Conservation (phyloP, 1,139 yeast genomes). For the Kazachstania sp. region DNA sequence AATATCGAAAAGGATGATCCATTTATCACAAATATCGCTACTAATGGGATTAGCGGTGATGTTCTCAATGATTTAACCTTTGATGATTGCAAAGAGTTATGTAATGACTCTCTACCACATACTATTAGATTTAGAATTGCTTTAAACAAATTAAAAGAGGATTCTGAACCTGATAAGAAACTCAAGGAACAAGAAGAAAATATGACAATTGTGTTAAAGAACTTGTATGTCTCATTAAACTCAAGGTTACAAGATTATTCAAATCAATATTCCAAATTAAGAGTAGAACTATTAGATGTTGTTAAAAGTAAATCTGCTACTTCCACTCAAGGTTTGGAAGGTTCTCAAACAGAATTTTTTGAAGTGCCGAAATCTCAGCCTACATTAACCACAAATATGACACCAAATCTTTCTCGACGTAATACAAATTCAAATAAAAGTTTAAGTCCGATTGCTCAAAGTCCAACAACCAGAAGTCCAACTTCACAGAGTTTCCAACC, state of each 20-base stretch:
- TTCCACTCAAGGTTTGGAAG: neutral
- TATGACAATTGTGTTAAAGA: constrained; percentile 18
- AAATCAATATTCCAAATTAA: constrained; percentile 23
- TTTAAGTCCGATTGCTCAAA: constrained; percentile 1
- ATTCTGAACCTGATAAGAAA: neutral
- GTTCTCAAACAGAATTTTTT: neutral
- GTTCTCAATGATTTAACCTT: constrained; percentile 51
- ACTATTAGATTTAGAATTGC: constrained; percentile 40
- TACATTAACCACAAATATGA: neutral
- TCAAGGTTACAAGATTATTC: constrained; percentile 27
- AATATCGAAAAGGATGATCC: constrained; percentile 10
- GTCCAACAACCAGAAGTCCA: neutral
- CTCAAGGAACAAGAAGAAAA: constrained; percentile 14
- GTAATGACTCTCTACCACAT: constrained; percentile 36
- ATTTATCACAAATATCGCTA: constrained; percentile 33
- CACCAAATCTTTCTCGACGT: neutral
- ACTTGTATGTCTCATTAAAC: constrained; percentile 21
- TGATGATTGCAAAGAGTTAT: constrained; percentile 54
- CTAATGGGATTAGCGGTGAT: constrained; percentile 54
- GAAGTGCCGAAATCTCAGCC: neutral
- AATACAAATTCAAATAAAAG: neutral
- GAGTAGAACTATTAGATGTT: constrained; percentile 27
- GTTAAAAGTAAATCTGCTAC: constrained; percentile 12
- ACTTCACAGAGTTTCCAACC: neutral
- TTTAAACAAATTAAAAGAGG: constrained; percentile 33